Evolutionary conservation across 495 filamentous ascomycete species (phyloP).

Genomic region (Penicillium ochrochloron): DNA sequence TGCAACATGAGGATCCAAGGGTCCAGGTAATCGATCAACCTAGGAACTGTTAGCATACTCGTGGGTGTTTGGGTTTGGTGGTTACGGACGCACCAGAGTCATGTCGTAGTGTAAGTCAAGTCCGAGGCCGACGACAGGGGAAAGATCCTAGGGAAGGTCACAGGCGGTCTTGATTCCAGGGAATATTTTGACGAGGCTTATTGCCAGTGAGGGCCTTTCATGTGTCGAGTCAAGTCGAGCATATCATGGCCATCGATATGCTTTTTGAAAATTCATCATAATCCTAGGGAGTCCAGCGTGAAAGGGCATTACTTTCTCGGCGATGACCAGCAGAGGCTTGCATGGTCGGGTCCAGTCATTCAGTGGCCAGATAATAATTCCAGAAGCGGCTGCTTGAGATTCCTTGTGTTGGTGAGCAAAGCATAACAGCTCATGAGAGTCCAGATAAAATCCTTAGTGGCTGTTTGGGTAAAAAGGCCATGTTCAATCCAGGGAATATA

Average conservation of each 20-base stretch:
- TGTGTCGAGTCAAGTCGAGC: neutral
- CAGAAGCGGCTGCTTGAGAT: slow-evolving; percentile 24
- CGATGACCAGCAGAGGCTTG: slow-evolving; percentile 1
- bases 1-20: slow-evolving; percentile 24
- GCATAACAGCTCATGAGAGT: slow-evolving; percentile 25
- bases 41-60: slow-evolving; percentile 23
- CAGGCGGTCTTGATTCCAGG: slow-evolving; percentile 8
- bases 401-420: slow-evolving; percentile 25
- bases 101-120: neutral
- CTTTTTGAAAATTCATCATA: slow-evolving; percentile 16
- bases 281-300: slow-evolving; percentile 18
- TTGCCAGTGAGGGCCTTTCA: slow-evolving; percentile 14
- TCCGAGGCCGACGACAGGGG: slow-evolving; percentile 13
- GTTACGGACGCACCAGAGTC: slow-evolving; percentile 26
- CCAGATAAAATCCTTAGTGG: slow-evolving; percentile 17
- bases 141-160: neutral
- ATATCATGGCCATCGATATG: slow-evolving; percentile 18
- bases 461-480: slow-evolving; percentile 13
- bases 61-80: neutral
- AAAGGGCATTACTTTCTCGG: slow-evolving; percentile 1
- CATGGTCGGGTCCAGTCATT: slow-evolving; percentile 20
- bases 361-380: slow-evolving; percentile 23
- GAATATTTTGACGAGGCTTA: slow-evolving; percentile 10
- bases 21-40: slow-evolving; percentile 30
- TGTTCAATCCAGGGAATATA: slow-evolving; percentile 25